Evolutionary conservation across 2,329 filamentous ascomycete genomes (phyloP).

Genomic region (Rhexocercosporidium sp.): DNA sequence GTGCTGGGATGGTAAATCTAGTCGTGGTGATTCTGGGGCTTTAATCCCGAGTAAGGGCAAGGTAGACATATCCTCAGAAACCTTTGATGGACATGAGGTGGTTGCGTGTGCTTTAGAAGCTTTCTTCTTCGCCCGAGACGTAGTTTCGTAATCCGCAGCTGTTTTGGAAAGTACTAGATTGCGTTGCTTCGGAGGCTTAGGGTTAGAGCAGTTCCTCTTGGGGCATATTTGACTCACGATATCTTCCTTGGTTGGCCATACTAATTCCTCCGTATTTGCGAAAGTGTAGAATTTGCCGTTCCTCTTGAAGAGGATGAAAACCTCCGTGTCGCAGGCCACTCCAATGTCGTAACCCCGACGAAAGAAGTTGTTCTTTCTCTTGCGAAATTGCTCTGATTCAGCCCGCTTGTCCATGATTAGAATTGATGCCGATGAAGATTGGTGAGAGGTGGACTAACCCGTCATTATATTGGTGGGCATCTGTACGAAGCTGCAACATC

Average conservation of each 20-base stretch:
- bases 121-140: background rate
- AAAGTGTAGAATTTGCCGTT: constrained; percentile 26
- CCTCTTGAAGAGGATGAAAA: constrained; percentile 23
- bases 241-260: constrained; percentile 14
- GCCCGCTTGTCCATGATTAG: constrained; percentile 14
- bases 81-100: background rate
- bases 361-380: constrained; percentile 26
- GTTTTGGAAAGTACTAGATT: constrained; percentile 18
- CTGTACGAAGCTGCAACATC: background rate
- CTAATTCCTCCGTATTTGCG: constrained; percentile 13
- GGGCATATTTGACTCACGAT: constrained; percentile 14
- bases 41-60: background rate
- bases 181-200: constrained; percentile 10
- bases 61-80: background rate
- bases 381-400: constrained; percentile 23
- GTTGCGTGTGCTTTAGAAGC: constrained; percentile 4
- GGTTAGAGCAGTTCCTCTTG: background rate
- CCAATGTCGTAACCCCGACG: constrained; percentile 16
- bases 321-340: constrained; percentile 10
- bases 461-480: constrained; percentile 4
- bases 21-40: background rate
- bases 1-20: background rate
- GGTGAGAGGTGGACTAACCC: background rate
- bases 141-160: constrained; percentile 15
- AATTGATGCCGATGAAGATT: background rate